phyloP scores from a whole-genome alignment of 2,329 filamentous ascomycete genomes.

The Neurospora sp. region DNA sequence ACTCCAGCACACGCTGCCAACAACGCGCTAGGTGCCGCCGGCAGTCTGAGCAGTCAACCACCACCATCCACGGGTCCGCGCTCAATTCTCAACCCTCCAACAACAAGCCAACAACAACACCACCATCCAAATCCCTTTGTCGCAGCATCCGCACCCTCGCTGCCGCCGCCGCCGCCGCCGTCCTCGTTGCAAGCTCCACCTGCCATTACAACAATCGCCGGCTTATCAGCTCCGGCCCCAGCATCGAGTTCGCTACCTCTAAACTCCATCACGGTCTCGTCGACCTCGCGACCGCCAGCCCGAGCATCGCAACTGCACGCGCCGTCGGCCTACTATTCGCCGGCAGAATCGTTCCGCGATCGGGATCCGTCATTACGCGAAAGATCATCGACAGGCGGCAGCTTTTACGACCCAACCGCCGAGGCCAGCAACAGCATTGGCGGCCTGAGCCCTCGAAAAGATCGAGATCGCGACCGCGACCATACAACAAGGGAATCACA shows the following conservation, averaged over 20 bases:
- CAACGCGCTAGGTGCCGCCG: not conserved
- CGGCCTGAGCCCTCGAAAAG: not conserved
- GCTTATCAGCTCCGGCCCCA: constrained; percentile 4
- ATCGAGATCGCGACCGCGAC: constrained; percentile 27
- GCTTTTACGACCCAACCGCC: constrained; percentile 45
- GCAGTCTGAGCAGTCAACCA: constrained; percentile 7
- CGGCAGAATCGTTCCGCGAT: constrained; percentile 17
- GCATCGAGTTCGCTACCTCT: constrained; percentile 1
- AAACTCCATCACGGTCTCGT: constrained; percentile 2
- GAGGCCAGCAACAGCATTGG: constrained; percentile 21
- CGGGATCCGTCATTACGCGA: constrained; percentile 24
- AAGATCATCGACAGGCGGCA: constrained; percentile 29
- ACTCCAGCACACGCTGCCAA: constrained; percentile 6
- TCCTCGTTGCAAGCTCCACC: constrained; percentile 16
- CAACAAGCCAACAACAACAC: not conserved
- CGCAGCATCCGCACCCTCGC: constrained; percentile 24
- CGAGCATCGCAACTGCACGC: constrained; percentile 33
- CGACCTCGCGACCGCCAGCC: constrained; percentile 20
- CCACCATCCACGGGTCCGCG: constrained; percentile 15
- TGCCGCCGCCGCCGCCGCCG: constrained; percentile 14
- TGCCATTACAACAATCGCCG: constrained; percentile 4
- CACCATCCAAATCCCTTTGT: constrained; percentile 23
- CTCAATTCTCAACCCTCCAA: constrained; percentile 19
- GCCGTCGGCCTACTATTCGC: constrained; percentile 32
- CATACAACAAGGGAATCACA: constrained; percentile 30